Percentiles rank a stretch among this genome's conserved stretches.
These are phyloP conservation scores for Pseudogymnoascus sp. DNA, from an alignment of 2,329 filamentous ascomycete genomes.

Conservation along the genomic window DNA sequence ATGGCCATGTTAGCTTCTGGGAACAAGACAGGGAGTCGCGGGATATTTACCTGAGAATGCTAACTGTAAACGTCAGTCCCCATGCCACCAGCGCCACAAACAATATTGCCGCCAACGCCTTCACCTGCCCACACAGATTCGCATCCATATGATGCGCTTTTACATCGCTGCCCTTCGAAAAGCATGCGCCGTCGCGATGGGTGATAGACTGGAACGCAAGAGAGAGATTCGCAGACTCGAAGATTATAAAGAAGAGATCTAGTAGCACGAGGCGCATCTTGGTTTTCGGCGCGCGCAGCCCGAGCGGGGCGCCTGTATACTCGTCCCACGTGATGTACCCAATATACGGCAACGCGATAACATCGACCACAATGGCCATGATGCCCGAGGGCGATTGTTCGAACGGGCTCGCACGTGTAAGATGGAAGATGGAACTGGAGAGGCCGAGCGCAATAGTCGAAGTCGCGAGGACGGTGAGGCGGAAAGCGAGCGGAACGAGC, in stretches of 20 bases:
- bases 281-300: conserved; percentile 69
- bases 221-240: conserved; percentile 87
- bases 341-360: conserved; percentile 81
- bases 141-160: conserved; percentile 23
- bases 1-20: conserved; percentile 22
- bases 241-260: conserved; percentile 94
- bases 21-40: neutral
- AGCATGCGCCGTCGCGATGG: conserved; percentile 51
- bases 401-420: conserved; percentile 31
- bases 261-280: conserved; percentile 87
- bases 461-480: conserved; percentile 72
- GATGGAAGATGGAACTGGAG: conserved; percentile 62
- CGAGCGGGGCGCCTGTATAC: conserved; percentile 87
- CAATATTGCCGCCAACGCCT: conserved; percentile 68
- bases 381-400: conserved; percentile 67
- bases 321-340: conserved; percentile 94
- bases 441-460: conserved; percentile 75
- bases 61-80: conserved; percentile 82
- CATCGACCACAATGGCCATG: conserved; percentile 84
- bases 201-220: conserved; percentile 78
- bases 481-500: conserved; percentile 76
- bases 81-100: conserved; percentile 79
- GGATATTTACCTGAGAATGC: conserved; percentile 53
- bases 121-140: conserved; percentile 52
- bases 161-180: conserved; percentile 29